These are phyloP conservation scores for Saccharomyces paradoxus DNA, from an alignment of 805 yeast species.

Conservation along the genomic window DNA sequence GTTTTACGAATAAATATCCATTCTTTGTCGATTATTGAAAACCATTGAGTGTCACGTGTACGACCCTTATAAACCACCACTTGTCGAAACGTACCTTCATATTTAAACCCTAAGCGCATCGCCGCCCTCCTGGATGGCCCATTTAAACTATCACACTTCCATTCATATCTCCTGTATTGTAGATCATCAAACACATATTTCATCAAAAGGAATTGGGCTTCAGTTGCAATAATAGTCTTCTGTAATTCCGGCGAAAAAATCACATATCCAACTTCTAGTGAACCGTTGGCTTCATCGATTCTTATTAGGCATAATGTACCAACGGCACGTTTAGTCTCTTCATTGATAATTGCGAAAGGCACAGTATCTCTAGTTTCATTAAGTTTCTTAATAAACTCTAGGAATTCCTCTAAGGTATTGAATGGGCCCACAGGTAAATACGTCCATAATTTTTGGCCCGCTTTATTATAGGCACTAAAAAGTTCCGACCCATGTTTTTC, in stretches of 20 bases:
- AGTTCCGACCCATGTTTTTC: slow-evolving; percentile 11
- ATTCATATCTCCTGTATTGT: slow-evolving; percentile 29
- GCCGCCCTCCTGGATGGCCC: slow-evolving; percentile 28
- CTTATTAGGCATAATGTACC: slow-evolving; percentile 24
- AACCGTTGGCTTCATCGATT: slow-evolving; percentile 22
- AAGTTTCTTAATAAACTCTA: not conserved
- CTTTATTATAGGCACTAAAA: slow-evolving; percentile 7
- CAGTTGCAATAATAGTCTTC: slow-evolving; percentile 27
- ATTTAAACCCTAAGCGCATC: slow-evolving; percentile 26
- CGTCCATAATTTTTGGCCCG: slow-evolving; percentile 12
- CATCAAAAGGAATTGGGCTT: slow-evolving; percentile 26
- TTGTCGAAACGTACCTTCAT: slow-evolving; percentile 29
- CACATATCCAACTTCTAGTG: slow-evolving; percentile 27
- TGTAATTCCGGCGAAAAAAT: slow-evolving; percentile 14
- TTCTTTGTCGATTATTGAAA: slow-evolving; percentile 26
- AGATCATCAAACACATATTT: slow-evolving; percentile 23
- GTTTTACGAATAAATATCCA: slow-evolving; percentile 21
- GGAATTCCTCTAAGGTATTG: slow-evolving; percentile 1
- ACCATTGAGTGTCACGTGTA: slow-evolving; percentile 29
- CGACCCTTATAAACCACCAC: slow-evolving; percentile 24
- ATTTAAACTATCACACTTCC: slow-evolving; percentile 31
- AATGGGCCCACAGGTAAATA: slow-evolving; percentile 15
- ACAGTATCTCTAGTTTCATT: slow-evolving; percentile 1
- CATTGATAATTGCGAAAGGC: slow-evolving; percentile 20
- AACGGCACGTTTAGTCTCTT: slow-evolving; percentile 14